Percentiles rank a stretch among this genome's conserved stretches.
These are phyloP conservation scores for Luffa acutangula DNA, from an alignment of 306 rosid species.

Conservation along the genomic window DNA sequence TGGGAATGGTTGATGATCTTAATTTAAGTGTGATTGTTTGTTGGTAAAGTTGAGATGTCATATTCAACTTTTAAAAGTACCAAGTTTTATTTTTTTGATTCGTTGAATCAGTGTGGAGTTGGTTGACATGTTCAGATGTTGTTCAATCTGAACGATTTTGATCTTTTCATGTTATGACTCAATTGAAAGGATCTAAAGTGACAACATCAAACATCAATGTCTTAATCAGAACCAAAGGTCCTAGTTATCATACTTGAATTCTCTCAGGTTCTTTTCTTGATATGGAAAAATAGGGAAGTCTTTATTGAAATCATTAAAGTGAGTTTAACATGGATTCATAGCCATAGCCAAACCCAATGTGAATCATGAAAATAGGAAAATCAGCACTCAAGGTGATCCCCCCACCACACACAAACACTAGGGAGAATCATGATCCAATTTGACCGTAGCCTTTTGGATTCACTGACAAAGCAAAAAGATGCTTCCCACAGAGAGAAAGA, in stretches of 20 bases:
- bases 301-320: neutral
- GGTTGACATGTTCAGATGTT: neutral
- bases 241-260: neutral
- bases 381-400: neutral
- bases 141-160: neutral
- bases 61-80: neutral
- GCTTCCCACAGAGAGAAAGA: neutral
- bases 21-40: neutral
- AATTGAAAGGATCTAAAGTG: neutral
- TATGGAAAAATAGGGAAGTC: neutral
- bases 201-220: neutral
- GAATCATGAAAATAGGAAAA: neutral
- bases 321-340: neutral
- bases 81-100: neutral
- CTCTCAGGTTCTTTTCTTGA: neutral
- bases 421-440: neutral
- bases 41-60: neutral
- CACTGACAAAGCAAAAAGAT: neutral
- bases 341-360: neutral
- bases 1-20: neutral
- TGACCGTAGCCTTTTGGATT: conserved; percentile 1
- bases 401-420: neutral
- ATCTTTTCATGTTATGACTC: neutral
- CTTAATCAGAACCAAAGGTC: neutral
- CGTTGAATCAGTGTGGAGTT: neutral